phyloP scores from a whole-genome alignment of 2,329 filamentous ascomycete species.

The Penicillium digitatum region DNA sequence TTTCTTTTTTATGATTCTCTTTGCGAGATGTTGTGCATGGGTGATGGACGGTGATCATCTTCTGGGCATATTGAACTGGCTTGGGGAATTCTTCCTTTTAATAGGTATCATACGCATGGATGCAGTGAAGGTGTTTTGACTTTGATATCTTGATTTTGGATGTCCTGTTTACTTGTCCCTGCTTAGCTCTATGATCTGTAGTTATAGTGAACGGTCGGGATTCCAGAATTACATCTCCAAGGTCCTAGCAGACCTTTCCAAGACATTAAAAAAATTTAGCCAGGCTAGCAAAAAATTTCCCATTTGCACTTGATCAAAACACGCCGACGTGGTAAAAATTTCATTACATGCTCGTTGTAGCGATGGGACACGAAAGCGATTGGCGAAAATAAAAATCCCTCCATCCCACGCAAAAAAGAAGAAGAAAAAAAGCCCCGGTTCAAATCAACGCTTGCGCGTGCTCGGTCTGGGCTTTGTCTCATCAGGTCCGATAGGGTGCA shows the following conservation, averaged over 20 bases:
- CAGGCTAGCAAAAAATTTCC: constrained; percentile 10
- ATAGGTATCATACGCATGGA: constrained; percentile 4
- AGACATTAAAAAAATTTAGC: not conserved
- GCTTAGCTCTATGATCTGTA: not conserved
- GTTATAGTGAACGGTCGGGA: not conserved
- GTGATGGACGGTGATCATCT: constrained; percentile 1
- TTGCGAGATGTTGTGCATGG: constrained; percentile 7
- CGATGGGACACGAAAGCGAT: constrained; percentile 12
- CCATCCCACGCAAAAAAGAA: constrained; percentile 3
- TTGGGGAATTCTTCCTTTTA: constrained; percentile 2
- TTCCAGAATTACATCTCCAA: not conserved
- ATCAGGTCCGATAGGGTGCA: constrained; percentile 69
- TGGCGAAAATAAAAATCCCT: not conserved
- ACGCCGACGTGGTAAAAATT: constrained; percentile 22
- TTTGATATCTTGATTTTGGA: not conserved
- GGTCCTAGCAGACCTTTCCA: not conserved
- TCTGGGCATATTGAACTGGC: constrained; percentile 4
- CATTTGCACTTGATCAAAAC: constrained; percentile 22
- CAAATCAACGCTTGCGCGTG: constrained; percentile 41
- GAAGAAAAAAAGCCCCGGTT: not conserved
- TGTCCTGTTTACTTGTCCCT: not conserved
- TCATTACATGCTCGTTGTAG: constrained; percentile 29
- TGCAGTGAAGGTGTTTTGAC: constrained; percentile 5
- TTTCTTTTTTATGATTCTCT: constrained; percentile 1
- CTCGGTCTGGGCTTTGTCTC: constrained; percentile 58